Evolutionary conservation across 2,329 filamentous ascomycete species (phyloP), one percentile per base, ranked within the genome.

Genomic region (Emmonsia crescens): DNA sequence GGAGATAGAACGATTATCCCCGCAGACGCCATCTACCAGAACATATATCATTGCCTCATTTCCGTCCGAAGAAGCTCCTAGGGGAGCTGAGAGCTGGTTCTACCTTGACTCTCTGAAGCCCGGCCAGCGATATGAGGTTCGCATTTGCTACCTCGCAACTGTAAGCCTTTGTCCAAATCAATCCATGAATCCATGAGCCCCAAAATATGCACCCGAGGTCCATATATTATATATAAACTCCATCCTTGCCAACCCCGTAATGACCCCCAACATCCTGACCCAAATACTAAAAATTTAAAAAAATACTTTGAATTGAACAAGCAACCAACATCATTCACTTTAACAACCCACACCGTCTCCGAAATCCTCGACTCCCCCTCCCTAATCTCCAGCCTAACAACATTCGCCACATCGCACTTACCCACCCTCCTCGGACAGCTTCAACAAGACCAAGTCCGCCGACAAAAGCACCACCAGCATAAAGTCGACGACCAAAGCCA

Each of bases 81-180:
- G 78, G 14, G 90, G 89, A 8, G 76, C 79, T 12, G 79, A 86
- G 59, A 87, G 88, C 33, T 97, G 94, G 94, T 83, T 91, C 67
- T 77, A 93, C 8, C 82, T 99, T 5, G 83, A 88, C 61, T 77
- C 81, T 40, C 79, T 99, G 60, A 80, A 76, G n/a, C 82, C 84
- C 42, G 84, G 85, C 12, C 87, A 88, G 70, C 83, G 91, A 66
- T 96, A 97, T 79, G 94, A 99, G 78, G 83, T 96, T 57, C 86
- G 94, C 60, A 81, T 96, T 63, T 97, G 93, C 77, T 99, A 93
- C 92, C 82, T 91, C 63, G 94, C 94, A 48, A 94, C 88, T 64
- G 93, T 96, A 82, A 76, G 89, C 81, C 38, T 56, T 44, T 38
- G 5, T 27, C 19, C 31, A 33, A 31, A 40, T 33, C 21, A 21